phyloP scores from a whole-genome alignment of 2,329 filamentous ascomycete genomes.

The Aspergillus fumigatiaffinis region DNA sequence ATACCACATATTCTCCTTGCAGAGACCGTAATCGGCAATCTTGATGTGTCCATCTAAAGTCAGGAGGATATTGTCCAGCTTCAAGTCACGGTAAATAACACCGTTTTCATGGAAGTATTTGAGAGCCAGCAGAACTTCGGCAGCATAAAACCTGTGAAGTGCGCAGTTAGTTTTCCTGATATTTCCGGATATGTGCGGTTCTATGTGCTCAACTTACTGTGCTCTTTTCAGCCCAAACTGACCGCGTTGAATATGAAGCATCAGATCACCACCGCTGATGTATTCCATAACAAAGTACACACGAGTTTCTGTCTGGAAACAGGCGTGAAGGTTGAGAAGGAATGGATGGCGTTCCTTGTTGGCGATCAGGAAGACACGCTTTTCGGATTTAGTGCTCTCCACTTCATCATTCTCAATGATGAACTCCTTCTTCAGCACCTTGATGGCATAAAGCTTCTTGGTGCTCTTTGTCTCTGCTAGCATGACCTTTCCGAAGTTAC shows the following conservation, averaged over 20 bases:
- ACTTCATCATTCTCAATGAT: constrained; percentile 99
- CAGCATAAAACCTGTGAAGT: constrained; percentile 76
- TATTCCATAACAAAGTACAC: constrained; percentile 99
- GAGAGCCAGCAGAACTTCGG: constrained; percentile 91
- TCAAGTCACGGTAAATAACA: constrained; percentile 87
- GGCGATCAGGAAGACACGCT: constrained; percentile 92
- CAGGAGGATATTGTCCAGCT: constrained; percentile 84
- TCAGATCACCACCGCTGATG: constrained; percentile 94
- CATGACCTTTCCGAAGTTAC: constrained; percentile 99
- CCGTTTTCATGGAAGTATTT: constrained; percentile 99
- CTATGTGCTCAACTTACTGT: constrained; percentile 62
- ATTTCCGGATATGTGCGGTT: neutral
- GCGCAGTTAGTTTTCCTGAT: neutral
- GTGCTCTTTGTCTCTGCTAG: constrained; percentile 92
- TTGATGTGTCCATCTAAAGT: constrained; percentile 97
- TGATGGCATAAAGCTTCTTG: constrained; percentile 93
- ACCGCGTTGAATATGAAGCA: constrained; percentile 97
- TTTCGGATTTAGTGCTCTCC: constrained; percentile 95
- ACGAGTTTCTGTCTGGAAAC: constrained; percentile 97
- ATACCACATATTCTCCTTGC: constrained; percentile 99
- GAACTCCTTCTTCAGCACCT: constrained; percentile 99
- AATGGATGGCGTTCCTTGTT: constrained; percentile 98
- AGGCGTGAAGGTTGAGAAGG: constrained; percentile 89
- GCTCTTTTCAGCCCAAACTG: constrained; percentile 94
- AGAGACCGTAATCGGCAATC: constrained; percentile 96